Conservation (phyloP, 208 protist genomes). For the Phytomonas sp. region DNA sequence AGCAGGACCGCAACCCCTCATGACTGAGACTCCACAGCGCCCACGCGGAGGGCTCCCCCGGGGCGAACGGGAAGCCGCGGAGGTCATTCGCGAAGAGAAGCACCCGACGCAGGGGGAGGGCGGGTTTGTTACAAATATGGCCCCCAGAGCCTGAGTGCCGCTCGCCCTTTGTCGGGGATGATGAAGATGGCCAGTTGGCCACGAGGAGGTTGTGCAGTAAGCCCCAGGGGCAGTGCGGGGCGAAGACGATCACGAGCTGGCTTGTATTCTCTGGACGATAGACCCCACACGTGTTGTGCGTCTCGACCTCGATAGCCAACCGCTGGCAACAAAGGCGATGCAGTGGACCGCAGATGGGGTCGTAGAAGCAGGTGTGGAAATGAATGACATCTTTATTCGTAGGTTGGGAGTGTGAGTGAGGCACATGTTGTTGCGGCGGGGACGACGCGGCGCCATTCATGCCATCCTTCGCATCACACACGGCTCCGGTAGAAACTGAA, state of each 20-base stretch:
- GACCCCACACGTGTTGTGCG: constrained; percentile 29
- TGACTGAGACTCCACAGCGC: neutral
- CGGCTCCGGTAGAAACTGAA: neutral
- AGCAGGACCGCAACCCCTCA: constrained; percentile 10
- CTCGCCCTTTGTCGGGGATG: neutral
- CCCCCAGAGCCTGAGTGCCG: neutral
- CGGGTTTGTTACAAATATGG: neutral
- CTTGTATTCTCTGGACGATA: constrained; percentile 17
- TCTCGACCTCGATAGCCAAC: constrained; percentile 32
- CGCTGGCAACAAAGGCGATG: constrained; percentile 32
- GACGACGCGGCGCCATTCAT: neutral
- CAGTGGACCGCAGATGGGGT: constrained; percentile 14
- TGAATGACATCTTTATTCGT: neutral
- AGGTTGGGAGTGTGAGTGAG: too few relatives aligned
- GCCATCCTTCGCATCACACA: neutral
- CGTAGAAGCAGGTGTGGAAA: constrained; percentile 12
- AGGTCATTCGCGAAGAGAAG: constrained; percentile 48
- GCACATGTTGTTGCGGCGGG: neutral
- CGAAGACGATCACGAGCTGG: constrained; percentile 39
- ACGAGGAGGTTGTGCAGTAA: constrained; percentile 52
- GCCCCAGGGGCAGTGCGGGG: constrained; percentile 57
- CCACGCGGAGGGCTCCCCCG: neutral
- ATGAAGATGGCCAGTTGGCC: constrained; percentile 19
- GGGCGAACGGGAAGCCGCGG: constrained; percentile 6
- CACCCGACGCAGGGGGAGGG: constrained; percentile 17